Base-by-base conservation (phyloP, 495 filamentous ascomycete genomes). In the Xylaria bambusicola region DNA sequence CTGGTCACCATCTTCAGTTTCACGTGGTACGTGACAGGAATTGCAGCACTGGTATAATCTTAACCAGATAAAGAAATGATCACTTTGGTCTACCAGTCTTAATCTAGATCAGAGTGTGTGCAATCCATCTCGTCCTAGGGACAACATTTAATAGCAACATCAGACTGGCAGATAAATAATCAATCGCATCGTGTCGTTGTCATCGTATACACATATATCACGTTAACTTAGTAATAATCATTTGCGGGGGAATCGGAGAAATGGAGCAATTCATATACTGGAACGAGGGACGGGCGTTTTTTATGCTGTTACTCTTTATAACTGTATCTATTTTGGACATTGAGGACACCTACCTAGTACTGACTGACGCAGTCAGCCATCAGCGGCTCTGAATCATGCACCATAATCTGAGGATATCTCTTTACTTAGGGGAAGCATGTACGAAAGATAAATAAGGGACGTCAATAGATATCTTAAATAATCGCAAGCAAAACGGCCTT, bases 1-100 rank as follows among this genome's bases (percentile, higher is more conserved):
- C 60, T 82, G 18, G 75, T 94, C 45, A 96, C 92, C 7, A 75
- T 96, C 12, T 61, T 89, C 26, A 91, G 90, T 45, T 96, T 97
- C 70, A 89, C 89, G 50, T 97, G 91, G 89, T 97, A 97, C 64
- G 86, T 91, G 42, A 82, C 82, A 41, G 89, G 82, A 10, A 78
- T 87, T 52, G 88, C 83, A 26, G 73, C 57, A 54, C 69, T 87
- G 48, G 80, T 87, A 62, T 81, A 78, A 67, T 44, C 67, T 38
- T 60, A 21, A 54, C 49, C 24, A n/a, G 17, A 55, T 38, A 20
- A 62, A 66, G 38, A 33, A 33, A 33, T 60, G 63, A 66, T n/a
- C n/a, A n/a, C n/a, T n/a, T n/a, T n/a, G n/a, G n/a, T n/a, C n/a
- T n/a, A n/a, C n/a, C n/a, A n/a, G n/a, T n/a, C n/a, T n/a, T n/a